A percentile compares a stretch with the other conserved stretches of the same genome.
phyloP scores from a whole-genome alignment of 2,329 filamentous ascomycete genomes.

The Ophiostoma ulmi region DNA sequence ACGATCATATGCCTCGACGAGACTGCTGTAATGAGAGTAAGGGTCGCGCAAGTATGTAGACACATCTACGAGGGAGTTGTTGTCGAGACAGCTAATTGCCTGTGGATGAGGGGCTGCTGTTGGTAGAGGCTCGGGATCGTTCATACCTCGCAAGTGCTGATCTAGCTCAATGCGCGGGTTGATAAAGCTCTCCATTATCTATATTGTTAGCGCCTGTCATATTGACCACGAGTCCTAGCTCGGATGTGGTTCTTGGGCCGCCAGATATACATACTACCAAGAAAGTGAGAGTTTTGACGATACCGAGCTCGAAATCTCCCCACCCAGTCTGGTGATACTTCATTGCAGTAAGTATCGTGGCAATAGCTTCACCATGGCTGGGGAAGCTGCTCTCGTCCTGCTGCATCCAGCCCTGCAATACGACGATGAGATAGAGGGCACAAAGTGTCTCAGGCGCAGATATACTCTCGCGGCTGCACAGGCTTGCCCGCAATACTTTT shows the following conservation, averaged over 20 bases:
- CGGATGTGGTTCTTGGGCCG: too few relatives aligned
- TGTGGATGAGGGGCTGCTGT: background rate
- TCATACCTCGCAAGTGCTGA: background rate
- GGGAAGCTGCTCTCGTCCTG: slow-evolving; percentile 10
- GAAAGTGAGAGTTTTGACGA: slow-evolving; percentile 22
- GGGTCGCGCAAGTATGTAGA: background rate
- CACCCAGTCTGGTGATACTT: background rate
- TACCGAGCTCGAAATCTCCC: slow-evolving; percentile 18
- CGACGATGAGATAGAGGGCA: slow-evolving; percentile 23
- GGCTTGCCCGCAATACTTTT: slow-evolving; percentile 17
- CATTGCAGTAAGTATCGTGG: slow-evolving; percentile 19
- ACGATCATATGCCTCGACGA: background rate
- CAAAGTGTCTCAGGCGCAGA: slow-evolving; percentile 22
- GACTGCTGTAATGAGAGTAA: background rate
- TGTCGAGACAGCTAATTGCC: background rate
- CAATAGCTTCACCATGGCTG: slow-evolving; percentile 24
- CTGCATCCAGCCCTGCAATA: slow-evolving; percentile 26
- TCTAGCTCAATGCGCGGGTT: slow-evolving; percentile 25
- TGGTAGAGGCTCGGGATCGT: background rate
- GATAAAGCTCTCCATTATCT: slow-evolving; percentile 25
- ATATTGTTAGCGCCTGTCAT: background rate
- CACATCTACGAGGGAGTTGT: slow-evolving; percentile 7
- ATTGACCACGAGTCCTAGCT: too few relatives aligned
- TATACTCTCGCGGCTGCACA: background rate
- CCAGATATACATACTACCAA: slow-evolving; percentile 17